Conservation (phyloP, 768 basidiomycete species). For the Kwoniella bestiolae region DNA sequence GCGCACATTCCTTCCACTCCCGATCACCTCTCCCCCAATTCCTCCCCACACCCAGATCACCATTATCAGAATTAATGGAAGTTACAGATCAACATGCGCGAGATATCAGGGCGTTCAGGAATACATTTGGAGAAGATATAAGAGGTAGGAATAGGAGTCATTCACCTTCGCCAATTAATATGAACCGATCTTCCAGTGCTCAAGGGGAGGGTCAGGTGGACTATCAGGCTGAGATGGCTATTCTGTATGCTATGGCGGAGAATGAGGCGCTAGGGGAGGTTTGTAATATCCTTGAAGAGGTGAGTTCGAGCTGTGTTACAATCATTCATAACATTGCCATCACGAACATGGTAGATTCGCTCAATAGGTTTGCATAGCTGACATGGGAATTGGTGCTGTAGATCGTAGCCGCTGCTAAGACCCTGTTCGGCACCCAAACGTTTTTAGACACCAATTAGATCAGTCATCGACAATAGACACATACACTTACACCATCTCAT, state of each 20-base stretch:
- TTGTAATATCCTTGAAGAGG: constrained; percentile 54
- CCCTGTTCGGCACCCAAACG: neutral
- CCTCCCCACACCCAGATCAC: constrained; percentile 48
- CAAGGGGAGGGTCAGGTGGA: neutral
- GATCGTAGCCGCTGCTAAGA: neutral
- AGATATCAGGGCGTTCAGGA: constrained; percentile 18
- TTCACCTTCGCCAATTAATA: neutral
- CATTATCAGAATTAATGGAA: constrained; percentile 45
- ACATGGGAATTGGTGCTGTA: no score
- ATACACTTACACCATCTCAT: neutral
- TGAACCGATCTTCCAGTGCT: neutral
- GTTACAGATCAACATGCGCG: constrained; percentile 47
- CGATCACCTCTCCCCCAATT: constrained; percentile 56
- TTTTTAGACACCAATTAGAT: neutral
- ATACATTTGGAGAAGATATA: constrained; percentile 7
- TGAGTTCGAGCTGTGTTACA: constrained; percentile 24
- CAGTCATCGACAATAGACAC: neutral
- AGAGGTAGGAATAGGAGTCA: constrained; percentile 10
- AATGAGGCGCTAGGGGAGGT: constrained; percentile 51
- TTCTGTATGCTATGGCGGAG: constrained; percentile 56
- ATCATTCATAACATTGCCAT: no score
- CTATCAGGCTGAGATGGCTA: constrained; percentile 43
- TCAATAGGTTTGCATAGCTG: no score
- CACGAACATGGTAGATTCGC: no score
- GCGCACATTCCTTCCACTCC: constrained; percentile 52